A percentile compares a stretch with the other conserved stretches of the same genome.
phyloP scores from a whole-genome alignment of 345 rosid genomes.

The Citrus sp. region DNA sequence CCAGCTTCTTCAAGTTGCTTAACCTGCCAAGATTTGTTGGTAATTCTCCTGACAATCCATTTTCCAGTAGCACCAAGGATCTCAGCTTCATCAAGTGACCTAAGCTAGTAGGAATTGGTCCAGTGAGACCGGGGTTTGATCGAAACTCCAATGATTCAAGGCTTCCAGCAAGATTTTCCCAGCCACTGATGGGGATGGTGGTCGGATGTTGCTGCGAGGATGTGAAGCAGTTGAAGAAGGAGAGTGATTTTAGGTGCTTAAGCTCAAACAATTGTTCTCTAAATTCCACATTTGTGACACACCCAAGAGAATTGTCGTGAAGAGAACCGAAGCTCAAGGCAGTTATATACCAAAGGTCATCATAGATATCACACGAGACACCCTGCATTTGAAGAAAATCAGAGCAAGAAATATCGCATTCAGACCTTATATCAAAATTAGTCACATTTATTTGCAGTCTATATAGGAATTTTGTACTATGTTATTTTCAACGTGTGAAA shows the following conservation, averaged over 20 bases:
- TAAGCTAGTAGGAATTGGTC: constrained; percentile 53
- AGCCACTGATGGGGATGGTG: constrained; percentile 37
- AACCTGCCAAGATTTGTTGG: constrained; percentile 54
- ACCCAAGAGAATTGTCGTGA: constrained; percentile 69
- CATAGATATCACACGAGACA: constrained; percentile 75
- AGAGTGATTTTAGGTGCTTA: constrained; percentile 69
- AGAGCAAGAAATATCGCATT: background rate
- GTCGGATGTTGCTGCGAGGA: constrained; percentile 38
- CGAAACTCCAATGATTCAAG: constrained; percentile 74
- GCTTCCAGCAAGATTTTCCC: constrained; percentile 53
- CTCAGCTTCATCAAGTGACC: constrained; percentile 57
- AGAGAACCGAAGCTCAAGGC: constrained; percentile 65
- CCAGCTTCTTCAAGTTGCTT: constrained; percentile 57
- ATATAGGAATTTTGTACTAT: background rate
- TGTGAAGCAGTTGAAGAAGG: constrained; percentile 65
- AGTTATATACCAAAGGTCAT: constrained; percentile 82
- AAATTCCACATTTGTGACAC: constrained; percentile 48
- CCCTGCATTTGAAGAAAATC: constrained; percentile 48
- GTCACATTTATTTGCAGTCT: background rate
- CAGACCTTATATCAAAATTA: background rate
- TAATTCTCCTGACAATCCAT: constrained; percentile 56
- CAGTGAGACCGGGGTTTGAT: constrained; percentile 75
- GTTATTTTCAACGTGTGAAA: background rate
- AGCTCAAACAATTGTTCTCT: constrained; percentile 68
- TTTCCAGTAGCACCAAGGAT: constrained; percentile 72